Percentiles rank a stretch among this genome's conserved stretches.
Evolutionary conservation across 2,329 filamentous ascomycete genomes (phyloP).

Genomic region (Aspergillus versicolor): DNA sequence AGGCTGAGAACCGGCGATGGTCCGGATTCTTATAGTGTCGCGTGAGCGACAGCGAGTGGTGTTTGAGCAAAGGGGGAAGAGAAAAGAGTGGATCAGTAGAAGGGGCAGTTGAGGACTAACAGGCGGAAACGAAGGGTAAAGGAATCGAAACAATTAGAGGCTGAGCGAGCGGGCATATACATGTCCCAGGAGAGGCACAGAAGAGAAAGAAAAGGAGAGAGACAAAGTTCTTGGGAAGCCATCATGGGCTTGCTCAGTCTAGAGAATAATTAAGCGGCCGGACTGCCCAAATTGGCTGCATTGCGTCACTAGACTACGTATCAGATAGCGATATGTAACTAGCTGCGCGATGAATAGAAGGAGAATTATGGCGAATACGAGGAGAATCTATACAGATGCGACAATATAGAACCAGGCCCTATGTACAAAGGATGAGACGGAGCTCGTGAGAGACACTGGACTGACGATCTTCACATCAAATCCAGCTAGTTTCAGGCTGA

Average conservation of each 20-base stretch:
- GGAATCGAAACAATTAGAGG: background rate
- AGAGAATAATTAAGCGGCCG: constrained; percentile 1
- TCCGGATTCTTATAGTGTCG: constrained; percentile 7
- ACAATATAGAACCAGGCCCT: background rate
- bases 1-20: background rate
- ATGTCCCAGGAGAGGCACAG: background rate
- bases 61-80: background rate
- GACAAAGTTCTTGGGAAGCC: background rate
- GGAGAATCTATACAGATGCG: background rate
- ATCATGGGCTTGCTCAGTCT: constrained; percentile 3
- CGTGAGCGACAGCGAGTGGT: constrained; percentile 1
- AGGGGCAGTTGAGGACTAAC: background rate
- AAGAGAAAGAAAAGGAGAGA: background rate
- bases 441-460: too few species aligned
- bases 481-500: background rate
- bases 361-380: background rate
- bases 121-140: background rate
- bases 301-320: constrained; percentile 9
- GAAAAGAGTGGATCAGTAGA: background rate
- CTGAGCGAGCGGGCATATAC: constrained; percentile 1
- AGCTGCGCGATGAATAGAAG: background rate
- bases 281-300: background rate
- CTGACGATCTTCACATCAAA: background rate
- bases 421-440: background rate
- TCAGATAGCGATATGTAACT: background rate